Percentiles rank a stretch among this genome's conserved stretches.
phyloP scores from a whole-genome alignment of 1,139 yeast species.

The Eremothecium gossypii region DNA sequence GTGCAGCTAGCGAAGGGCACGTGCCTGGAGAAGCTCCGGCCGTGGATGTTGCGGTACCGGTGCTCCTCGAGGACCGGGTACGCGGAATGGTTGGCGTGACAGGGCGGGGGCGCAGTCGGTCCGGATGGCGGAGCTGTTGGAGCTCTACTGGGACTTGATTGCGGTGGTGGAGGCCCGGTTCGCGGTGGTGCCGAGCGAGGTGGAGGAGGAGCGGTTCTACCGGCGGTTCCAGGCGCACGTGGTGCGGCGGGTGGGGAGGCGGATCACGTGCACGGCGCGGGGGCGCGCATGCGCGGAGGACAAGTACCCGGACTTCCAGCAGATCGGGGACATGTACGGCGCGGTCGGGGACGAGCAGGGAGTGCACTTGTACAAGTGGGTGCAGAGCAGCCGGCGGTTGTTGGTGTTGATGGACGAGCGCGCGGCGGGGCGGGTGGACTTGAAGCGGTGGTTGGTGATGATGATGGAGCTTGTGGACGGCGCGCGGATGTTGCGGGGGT shows the following conservation, averaged over 20 bases:
- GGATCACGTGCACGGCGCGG: constrained; percentile 5
- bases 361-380: constrained; percentile 1
- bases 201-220: constrained; percentile 8
- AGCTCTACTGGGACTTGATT: constrained; percentile 28
- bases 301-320: constrained; percentile 3
- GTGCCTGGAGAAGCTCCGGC: constrained; percentile 1
- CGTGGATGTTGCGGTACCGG: not conserved
- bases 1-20: constrained; percentile 15
- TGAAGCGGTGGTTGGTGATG: constrained; percentile 2
- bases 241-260: constrained; percentile 13
- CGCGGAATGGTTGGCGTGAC: constrained; percentile 29
- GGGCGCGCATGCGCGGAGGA: constrained; percentile 1
- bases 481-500: not conserved
- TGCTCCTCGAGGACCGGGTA: constrained; percentile 13
- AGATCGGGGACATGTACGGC: constrained; percentile 17
- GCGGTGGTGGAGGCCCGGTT: constrained; percentile 24
- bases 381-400: constrained; percentile 1
- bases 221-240: constrained; percentile 15
- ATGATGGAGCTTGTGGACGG: constrained; percentile 1
- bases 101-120: constrained; percentile 8
- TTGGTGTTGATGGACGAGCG: constrained; percentile 1
- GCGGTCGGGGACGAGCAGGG: constrained; percentile 9
- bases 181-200: constrained; percentile 6
- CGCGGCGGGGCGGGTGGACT: not conserved
- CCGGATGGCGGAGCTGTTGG: constrained; percentile 11